Percentiles rank a stretch among this genome's conserved stretches.
phyloP scores from a whole-genome alignment of 2,329 filamentous ascomycete genomes.

The Sphaerulina vaccinii region DNA sequence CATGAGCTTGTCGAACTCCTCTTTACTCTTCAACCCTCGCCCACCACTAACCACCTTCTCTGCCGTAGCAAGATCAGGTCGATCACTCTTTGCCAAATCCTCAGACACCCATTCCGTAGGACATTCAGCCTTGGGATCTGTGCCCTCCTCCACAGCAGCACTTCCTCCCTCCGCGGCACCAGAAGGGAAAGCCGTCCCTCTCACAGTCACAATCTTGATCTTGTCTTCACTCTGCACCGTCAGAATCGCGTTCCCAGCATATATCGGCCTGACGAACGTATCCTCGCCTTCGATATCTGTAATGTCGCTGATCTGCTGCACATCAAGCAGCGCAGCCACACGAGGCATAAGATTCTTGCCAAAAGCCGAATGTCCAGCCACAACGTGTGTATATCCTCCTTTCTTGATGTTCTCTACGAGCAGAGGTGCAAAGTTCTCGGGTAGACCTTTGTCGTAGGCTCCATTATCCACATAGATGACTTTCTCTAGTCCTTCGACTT shows the following conservation, averaged over 20 bases:
- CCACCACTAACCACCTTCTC: constrained; percentile 88
- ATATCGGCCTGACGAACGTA: constrained; percentile 94
- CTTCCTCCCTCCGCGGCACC: constrained; percentile 70
- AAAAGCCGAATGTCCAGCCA: constrained; percentile 90
- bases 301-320: constrained; percentile 91
- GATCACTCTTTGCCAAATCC: constrained; percentile 86
- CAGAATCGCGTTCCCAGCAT: constrained; percentile 94
- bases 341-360: constrained; percentile 93
- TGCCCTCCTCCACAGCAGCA: constrained; percentile 74
- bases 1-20: constrained; percentile 93
- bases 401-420: constrained; percentile 96
- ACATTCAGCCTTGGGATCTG: constrained; percentile 74
- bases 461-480: constrained; percentile 83
- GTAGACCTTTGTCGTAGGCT: constrained; percentile 89
- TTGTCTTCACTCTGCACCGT: constrained; percentile 87
- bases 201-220: constrained; percentile 86
- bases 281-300: constrained; percentile 83
- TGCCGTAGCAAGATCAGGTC: constrained; percentile 90
- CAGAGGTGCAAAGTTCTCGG: constrained; percentile 91
- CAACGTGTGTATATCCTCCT: constrained; percentile 86
- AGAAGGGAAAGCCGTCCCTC: constrained; percentile 85
- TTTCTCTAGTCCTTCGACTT: constrained; percentile 88
- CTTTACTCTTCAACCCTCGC: constrained; percentile 93
- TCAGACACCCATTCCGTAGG: constrained; percentile 89
- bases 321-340: constrained; percentile 85